Evolutionary conservation across 768 basidiomycete genomes (phyloP).

Genomic region (Termitomyces sp.): DNA sequence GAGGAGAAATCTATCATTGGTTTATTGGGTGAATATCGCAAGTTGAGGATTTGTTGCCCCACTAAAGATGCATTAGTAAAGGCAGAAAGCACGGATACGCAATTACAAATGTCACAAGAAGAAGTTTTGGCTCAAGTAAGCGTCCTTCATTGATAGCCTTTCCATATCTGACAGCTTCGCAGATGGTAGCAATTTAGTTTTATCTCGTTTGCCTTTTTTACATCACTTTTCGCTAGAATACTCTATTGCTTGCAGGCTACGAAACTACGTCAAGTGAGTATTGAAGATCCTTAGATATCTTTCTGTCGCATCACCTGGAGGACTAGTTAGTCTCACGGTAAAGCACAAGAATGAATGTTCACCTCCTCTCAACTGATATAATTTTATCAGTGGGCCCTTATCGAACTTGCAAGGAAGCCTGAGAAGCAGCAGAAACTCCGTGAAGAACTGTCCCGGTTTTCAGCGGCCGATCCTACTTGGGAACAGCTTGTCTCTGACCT

Average conservation of each 20-base stretch:
- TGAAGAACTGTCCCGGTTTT: slow-evolving; percentile 39
- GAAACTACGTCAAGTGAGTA: slow-evolving; percentile 48
- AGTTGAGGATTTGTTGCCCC: neutral
- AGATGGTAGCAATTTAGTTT: slow-evolving; percentile 9
- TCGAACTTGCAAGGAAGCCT: slow-evolving; percentile 44
- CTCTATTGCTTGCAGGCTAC: slow-evolving; percentile 37
- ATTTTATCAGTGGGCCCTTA: slow-evolving; percentile 44
- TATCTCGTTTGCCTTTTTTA: neutral
- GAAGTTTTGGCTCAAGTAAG: slow-evolving; percentile 36
- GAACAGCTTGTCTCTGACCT: slow-evolving; percentile 46
- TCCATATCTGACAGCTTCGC: neutral
- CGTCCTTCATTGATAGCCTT: neutral
- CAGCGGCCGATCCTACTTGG: slow-evolving; percentile 43
- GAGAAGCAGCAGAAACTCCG: slow-evolving; percentile 45
- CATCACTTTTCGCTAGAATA: slow-evolving; percentile 20
- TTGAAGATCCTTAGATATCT: neutral
- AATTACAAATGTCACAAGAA: slow-evolving; percentile 30
- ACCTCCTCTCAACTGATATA: neutral
- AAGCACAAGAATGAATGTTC: neutral
- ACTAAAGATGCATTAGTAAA: slow-evolving; percentile 25
- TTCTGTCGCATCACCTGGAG: neutral
- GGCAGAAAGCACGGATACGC: slow-evolving; percentile 22
- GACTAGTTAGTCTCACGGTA: slow-evolving; percentile 33
- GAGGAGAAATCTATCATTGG: slow-evolving; percentile 30
- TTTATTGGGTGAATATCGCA: slow-evolving; percentile 6